These are phyloP conservation scores for Pleoardoris graminearum DNA, from an alignment of 2,329 filamentous ascomycete genomes.

Conservation along the genomic window DNA sequence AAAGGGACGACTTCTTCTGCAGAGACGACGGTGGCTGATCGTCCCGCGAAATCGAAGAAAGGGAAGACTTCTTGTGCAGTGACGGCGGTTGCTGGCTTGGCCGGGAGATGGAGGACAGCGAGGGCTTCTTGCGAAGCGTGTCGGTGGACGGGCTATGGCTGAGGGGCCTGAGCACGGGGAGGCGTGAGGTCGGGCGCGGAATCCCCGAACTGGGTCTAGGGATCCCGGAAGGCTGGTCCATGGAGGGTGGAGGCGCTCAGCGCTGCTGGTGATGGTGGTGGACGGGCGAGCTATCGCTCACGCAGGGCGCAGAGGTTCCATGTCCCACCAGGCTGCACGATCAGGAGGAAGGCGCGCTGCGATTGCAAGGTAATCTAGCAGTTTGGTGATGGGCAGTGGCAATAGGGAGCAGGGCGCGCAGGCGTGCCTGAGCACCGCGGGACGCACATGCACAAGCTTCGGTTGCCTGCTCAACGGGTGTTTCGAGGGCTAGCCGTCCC, in stretches of 20 bases:
- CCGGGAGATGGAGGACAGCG: slow-evolving; percentile 29
- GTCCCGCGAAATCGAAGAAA: slow-evolving; percentile 16
- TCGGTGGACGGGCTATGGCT: slow-evolving; percentile 53
- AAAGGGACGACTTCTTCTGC: slow-evolving; percentile 26
- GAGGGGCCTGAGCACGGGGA: slow-evolving; percentile 54
- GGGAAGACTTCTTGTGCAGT: slow-evolving; percentile 39
- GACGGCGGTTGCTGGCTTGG: slow-evolving; percentile 17
- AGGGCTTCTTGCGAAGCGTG: slow-evolving; percentile 33
- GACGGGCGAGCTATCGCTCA: slow-evolving; percentile 14
- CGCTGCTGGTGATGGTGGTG: slow-evolving; percentile 25
- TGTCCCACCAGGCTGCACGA: slow-evolving; percentile 15
- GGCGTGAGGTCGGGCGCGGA: slow-evolving; percentile 56
- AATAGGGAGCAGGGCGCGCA: neutral
- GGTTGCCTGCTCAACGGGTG: neutral
- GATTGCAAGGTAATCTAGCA: neutral
- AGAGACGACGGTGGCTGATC: slow-evolving; percentile 52
- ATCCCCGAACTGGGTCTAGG: slow-evolving; percentile 43
- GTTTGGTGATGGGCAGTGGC: neutral
- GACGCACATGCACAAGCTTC: neutral
- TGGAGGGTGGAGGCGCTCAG: slow-evolving; percentile 17
- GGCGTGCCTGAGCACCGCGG: slow-evolving; percentile 6
- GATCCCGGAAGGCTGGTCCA: slow-evolving; percentile 38
- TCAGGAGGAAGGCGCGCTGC: slow-evolving; percentile 8
- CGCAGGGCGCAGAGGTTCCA: neutral
- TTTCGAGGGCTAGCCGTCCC: neutral